phyloP scores from a whole-genome alignment of 768 basidiomycete species.

The Epithele typhae region DNA sequence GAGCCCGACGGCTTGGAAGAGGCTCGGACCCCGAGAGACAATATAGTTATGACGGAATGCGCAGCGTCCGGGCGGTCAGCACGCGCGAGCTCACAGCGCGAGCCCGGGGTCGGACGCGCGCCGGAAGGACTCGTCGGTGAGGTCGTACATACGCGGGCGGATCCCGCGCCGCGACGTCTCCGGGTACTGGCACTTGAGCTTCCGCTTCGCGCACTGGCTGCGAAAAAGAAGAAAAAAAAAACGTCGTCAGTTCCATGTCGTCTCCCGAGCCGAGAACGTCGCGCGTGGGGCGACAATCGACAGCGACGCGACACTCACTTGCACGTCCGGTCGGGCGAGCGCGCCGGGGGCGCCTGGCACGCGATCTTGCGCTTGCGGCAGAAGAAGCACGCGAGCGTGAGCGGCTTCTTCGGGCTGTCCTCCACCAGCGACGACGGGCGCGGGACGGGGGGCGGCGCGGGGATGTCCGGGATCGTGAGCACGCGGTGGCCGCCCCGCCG shows the following conservation, averaged over 20 bases:
- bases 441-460: conserved; percentile 11
- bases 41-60: no score
- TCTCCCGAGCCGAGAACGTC: no score
- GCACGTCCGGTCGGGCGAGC: conserved; percentile 29
- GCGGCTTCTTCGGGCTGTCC: conserved; percentile 32
- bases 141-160: conserved; percentile 18
- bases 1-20: conserved; percentile 5
- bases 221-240: conserved; percentile 9
- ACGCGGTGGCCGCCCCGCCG: conserved; percentile 6
- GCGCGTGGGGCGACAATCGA: no score
- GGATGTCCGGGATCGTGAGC: conserved; percentile 13
- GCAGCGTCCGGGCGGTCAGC: no score
- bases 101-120: conserved; percentile 8
- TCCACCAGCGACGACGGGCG: conserved; percentile 20
- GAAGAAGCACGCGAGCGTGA: conserved; percentile 36
- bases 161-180: conserved; percentile 61
- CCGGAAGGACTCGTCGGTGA: conserved; percentile 11
- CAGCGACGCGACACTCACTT: conserved; percentile 27
- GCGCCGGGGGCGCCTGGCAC: conserved; percentile 29
- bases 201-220: conserved; percentile 72
- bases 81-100: conserved; percentile 5
- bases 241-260: background rate
- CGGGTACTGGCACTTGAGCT: conserved; percentile 69
- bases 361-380: conserved; percentile 38
- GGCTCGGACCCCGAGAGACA: conserved; percentile 12